Evolutionary conservation across 768 basidiomycete species (phyloP), one percentile per base, ranked within the genome.

Genomic region (Trametes coccinea): DNA sequence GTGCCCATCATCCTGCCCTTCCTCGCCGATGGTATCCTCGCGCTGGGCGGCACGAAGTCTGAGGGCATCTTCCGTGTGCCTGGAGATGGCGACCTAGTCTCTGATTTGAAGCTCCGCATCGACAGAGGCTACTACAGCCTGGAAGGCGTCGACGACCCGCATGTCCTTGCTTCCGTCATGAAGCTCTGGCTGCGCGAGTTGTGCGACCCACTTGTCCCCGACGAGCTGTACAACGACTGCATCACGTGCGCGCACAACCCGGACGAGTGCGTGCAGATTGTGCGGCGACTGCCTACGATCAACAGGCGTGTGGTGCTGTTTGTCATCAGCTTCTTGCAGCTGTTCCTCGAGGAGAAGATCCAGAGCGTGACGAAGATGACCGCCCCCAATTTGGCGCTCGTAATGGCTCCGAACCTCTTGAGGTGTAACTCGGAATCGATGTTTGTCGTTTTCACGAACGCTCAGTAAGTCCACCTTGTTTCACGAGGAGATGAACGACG

Each of bases 1-100:
- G 87, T 96, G 11, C 95, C 95, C 16, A 93, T 95, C 73, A 92
- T 98, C 67, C 85, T 98, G 6, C 93, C 94, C 13, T 97, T 96
- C 81, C 87, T 97, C 30, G 88, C 92, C 2, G 90, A 96, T 67
- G 93, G 92, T 1, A 95, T 97, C 66, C 83, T 98, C 47, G 90
- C 92, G 2, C 79, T 95, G 10, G 93, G 93, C 0, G 95, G 95
- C 4, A 83, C 86, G 47, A 87, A 88, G 70, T 77, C 87, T 33
- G 95, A 95, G 71, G 95, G 95, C 16, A 95, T 96, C 58, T 98
- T 96, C 76, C 88, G 95, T 47, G 86, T 96, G 4, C 92, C 95
- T 13, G 95, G 95, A 0, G 95, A 98, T 72, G 82, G 83, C 17
- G 95, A 98, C 73, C 82, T 87, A 5, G 91, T 98, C 45, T 89